Percentiles rank a stretch among this genome's conserved stretches.
phyloP scores from a whole-genome alignment of 352 stramenopile genomes.

The Phytophthora constricta region DNA sequence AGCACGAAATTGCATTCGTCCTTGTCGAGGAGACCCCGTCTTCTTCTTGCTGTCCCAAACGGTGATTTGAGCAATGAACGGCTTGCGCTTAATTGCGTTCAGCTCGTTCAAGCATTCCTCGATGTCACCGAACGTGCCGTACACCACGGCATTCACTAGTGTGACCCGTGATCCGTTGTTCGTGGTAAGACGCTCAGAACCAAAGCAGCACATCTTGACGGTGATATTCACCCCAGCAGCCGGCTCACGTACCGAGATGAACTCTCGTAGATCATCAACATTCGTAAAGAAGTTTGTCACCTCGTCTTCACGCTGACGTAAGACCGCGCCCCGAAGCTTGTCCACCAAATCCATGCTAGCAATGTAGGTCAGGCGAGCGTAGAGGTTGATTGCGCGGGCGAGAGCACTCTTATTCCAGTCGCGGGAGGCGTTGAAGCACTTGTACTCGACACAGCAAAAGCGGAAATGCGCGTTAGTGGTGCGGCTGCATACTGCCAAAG shows the following conservation, averaged over 20 bases:
- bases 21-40: neutral
- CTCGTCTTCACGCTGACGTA: conserved; percentile 6
- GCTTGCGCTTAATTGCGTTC: conserved; percentile 1
- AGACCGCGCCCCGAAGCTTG: neutral
- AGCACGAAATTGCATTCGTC: neutral
- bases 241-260: conserved; percentile 1
- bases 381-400: no score
- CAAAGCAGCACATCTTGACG: conserved; percentile 9
- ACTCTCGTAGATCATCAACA: neutral
- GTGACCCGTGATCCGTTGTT: conserved; percentile 6
- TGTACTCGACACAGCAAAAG: no score
- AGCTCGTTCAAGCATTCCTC: neutral
- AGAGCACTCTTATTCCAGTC: no score
- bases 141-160: neutral
- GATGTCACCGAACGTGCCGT: neutral
- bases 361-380: no score
- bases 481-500: no score
- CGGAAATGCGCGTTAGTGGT: no score
- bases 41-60: conserved; percentile 10
- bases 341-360: neutral
- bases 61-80: conserved; percentile 3
- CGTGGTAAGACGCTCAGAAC: neutral
- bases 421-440: no score
- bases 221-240: neutral
- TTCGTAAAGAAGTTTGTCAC: conserved; percentile 5